A percentile compares a stretch with the other conserved stretches of the same genome.
Evolutionary conservation across 179 eudicot genomes (phyloP).

Genomic region (Drosera spatulata): DNA sequence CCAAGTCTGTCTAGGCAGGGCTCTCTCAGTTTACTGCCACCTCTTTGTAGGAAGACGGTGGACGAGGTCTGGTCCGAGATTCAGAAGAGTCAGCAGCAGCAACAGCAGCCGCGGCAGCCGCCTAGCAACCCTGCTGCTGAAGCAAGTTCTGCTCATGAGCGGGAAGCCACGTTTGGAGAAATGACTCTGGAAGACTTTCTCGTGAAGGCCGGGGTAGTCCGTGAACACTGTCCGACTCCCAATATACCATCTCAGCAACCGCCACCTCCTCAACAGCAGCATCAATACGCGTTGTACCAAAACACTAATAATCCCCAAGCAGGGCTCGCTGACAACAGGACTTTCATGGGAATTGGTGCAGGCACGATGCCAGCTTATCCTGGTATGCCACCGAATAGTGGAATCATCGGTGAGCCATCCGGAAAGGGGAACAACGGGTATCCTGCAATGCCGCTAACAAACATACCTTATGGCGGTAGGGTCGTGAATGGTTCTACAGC

Average conservation of each 20-base stretch:
- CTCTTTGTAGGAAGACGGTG: constrained; percentile 64
- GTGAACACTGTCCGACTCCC: constrained; percentile 24
- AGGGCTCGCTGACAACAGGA: constrained; percentile 22
- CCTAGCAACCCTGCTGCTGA: constrained; percentile 6
- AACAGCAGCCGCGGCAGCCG: not conserved
- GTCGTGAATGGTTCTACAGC: constrained; percentile 18
- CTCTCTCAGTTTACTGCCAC: constrained; percentile 57
- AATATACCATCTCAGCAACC: constrained; percentile 3
- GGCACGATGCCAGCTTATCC: constrained; percentile 20
- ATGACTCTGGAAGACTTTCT: constrained; percentile 91
- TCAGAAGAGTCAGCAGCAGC: constrained; percentile 31
- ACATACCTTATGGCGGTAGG: constrained; percentile 29
- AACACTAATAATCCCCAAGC: constrained; percentile 18
- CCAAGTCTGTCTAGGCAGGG: constrained; percentile 67
- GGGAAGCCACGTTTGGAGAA: constrained; percentile 71
- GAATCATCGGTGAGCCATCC: constrained; percentile 22
- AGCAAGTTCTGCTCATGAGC: constrained; percentile 22
- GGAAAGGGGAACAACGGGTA: constrained; percentile 38
- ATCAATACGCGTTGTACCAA: constrained; percentile 21
- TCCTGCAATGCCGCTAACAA: constrained; percentile 19
- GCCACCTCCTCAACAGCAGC: constrained; percentile 2
- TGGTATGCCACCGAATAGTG: constrained; percentile 15
- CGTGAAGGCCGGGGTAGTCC: constrained; percentile 74
- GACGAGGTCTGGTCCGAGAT: constrained; percentile 94
- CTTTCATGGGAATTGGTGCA: constrained; percentile 18